Evolutionary conservation across 257 asterid species (phyloP), one percentile per base, ranked within the genome.

Genomic region (Rehmannia glutinosa): DNA sequence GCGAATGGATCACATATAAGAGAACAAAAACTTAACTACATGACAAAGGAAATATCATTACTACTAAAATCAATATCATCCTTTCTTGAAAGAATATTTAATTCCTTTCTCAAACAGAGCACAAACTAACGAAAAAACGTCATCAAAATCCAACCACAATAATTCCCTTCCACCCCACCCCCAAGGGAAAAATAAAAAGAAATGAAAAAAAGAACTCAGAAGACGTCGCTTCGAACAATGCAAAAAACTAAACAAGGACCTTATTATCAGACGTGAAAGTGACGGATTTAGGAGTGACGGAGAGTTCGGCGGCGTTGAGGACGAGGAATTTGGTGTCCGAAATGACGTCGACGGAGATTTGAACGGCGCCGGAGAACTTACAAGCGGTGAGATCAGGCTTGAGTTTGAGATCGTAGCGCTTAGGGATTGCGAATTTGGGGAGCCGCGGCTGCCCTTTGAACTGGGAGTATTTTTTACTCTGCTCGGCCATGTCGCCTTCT

Each of bases 401-500:
- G 47, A 94, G 82, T 41, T 66, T 72, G 45, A 94, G 90, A 87
- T 88, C 95, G 76, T 94, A 94, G 39, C 95, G 87, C 45, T 76
- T 83, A 1, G 97, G 97, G 35, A 79, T 67, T 2, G 90, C 99
- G 84, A 91, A 87, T 55, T 84, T 86, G 59, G 99, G 97, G 28
- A 94, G 89, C 13, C 99, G 85, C 56, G 97, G 81, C 62, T 88
- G 89, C 3, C 91, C 91, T 76, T 66, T 84, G 89, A 94, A 94
- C 50, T 84, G 86, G 24, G 88, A 67, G 78, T 81, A 74, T 57
- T 77, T 80, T 5, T 68, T 68, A 30, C 66, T 75, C 68, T 68
- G 66, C 70, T 83, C 83, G 74, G 80, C 88, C 95, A 82, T 64
- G 69, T 74, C 64, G 70, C 42, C 46, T 15, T 36, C 51, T 17